Evolutionary conservation across 2,329 filamentous ascomycete genomes (phyloP).

Genomic region (Neofusicoccum laricinum): DNA sequence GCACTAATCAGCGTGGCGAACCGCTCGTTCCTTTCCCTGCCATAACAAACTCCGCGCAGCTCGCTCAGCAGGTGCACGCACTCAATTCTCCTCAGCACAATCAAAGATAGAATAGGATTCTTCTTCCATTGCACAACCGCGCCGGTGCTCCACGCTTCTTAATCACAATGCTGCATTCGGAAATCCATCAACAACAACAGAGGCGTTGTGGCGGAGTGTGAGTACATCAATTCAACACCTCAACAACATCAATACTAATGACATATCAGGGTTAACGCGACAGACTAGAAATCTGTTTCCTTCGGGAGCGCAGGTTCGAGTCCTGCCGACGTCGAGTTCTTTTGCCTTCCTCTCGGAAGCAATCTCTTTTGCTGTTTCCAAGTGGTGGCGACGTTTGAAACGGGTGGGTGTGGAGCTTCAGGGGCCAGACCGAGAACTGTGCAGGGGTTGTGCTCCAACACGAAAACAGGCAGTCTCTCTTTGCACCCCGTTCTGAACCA

Average conservation of each 20-base stretch:
- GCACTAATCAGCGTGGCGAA: neutral
- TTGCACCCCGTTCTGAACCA: neutral
- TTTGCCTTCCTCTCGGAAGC: neutral
- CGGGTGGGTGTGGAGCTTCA: neutral
- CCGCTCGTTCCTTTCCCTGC: neutral
- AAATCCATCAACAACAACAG: neutral
- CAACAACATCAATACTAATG: too few species aligned
- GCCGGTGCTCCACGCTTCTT: neutral
- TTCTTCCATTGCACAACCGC: too few species aligned
- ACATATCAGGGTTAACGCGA: neutral
- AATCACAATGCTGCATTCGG: too few species aligned
- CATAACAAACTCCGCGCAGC: neutral
- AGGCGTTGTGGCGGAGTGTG: conserved; percentile 14
- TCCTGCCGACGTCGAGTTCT: conserved; percentile 5
- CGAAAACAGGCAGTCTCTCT: too few species aligned
- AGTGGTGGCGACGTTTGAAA: neutral
- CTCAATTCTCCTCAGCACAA: neutral
- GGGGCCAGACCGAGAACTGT: too few species aligned
- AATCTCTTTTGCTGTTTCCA: neutral
- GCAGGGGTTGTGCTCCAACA: too few species aligned
- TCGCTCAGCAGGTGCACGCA: neutral
- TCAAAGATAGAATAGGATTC: neutral
- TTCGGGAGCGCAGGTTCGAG: conserved; percentile 16
- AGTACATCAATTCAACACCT: too few species aligned
- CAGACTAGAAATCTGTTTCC: conserved; percentile 17